Evolutionary conservation across 495 filamentous ascomycete genomes (phyloP), one percentile per base, ranked within the genome.

Genomic region (Viridothelium virens): DNA sequence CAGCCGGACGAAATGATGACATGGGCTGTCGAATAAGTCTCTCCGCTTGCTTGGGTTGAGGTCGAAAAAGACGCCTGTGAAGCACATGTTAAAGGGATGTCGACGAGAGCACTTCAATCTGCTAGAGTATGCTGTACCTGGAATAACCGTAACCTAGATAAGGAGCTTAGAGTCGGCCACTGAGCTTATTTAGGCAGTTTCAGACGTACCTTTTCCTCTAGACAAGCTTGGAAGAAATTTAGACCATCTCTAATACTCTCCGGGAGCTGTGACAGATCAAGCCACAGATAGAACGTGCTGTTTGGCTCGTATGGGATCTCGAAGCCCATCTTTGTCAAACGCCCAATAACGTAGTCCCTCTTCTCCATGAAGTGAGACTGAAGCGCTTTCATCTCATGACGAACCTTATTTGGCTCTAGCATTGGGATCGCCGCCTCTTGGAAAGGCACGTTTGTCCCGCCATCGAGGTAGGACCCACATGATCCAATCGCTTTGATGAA

Each of bases 391-490:
- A 97, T 97, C 77, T 97, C 93, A n/a, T 75, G 78, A 69, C 83
- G 82, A 31, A 97, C 93, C 25, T 89, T 83, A 3, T 77, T 74
- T 0, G 93, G 93, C 67, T 96, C 89, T 11, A 97, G 86, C 91
- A 97, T 95, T 2, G 87, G 84, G 63, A 97, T 84, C 9, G 93
- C 91, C 38, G 93, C 92, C 75, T 96, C 89, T 76, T 97, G 93
- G 84, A 97, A 96, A 33, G 92, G 92, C 3, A 90, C 92, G 73
- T 96, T 96, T 72, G 91, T 89, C 67, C 92, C 93, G 66, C 93
- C 93, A 72, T 97, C 93, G n/a, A 97, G 87, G 80, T 96, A 97
- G 2, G 87, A 90, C 39, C 93, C 93, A 71, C 92, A 95, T 44
- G 89, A 92, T 66, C 91, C 91, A 67, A 97, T 91, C 31, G 93